Evolutionary conservation across 2,329 filamentous ascomycete species (phyloP), one percentile per base, ranked within the genome.

Genomic region (Periconia sp.): DNA sequence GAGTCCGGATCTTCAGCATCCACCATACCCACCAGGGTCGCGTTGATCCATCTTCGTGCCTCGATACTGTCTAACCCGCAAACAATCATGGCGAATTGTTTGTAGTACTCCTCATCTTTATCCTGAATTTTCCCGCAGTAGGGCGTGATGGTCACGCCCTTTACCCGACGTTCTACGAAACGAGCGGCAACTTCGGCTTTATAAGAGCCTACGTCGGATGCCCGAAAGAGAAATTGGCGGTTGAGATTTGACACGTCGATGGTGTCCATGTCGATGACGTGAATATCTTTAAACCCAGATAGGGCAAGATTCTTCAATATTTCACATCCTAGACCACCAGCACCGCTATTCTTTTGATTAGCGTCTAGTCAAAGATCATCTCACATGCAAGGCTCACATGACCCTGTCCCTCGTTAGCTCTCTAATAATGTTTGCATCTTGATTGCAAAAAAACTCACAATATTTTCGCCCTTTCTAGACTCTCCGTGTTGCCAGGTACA

Each of bases 251-350:
- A 96, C 48, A 99, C 92, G 66, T 99, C 94, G 70, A 99, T 99
- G 1, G 92, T 99, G 71, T 99, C 89, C 94, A 99, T 99, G 73
- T 99, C 94, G 61, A 99, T 97, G 46, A 99, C 94, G 75, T 99
- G 91, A 56, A 99, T 96, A 63, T 96, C 84, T 71, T 88, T 95
- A 77, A 99, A 99, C 19, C 92, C 91, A 2, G 92, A 96, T 38
- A 99, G 80, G 29, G 94, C 94, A 23, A 99, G 80, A 63, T 99
- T 90, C 77, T 99, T 99, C 38, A 99, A 77, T 31, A 99, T 95
- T 69, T 99, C 94, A 62, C 94, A 99, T 54, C 94, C 94, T 46
- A 99, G 73, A 9, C 94, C 94, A 50, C 94, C 94, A 46, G 94
- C 94, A 44, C 94, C 94, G 56, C 92, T 96, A n/a, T 40, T 7